phyloP scores from a whole-genome alignment of 257 asterid species.

The Asclepias syriaca region DNA sequence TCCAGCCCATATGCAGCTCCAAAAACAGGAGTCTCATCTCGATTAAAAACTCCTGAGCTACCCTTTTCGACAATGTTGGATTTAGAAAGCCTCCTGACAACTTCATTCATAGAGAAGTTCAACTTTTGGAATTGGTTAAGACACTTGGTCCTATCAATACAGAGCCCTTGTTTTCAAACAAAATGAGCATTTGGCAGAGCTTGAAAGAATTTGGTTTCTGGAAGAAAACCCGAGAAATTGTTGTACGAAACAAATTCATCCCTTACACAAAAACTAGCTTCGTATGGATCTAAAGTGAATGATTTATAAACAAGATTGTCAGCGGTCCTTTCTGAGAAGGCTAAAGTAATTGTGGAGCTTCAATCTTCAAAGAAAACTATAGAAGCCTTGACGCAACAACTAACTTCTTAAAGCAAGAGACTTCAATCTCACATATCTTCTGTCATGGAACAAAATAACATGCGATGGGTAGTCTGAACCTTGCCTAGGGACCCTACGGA shows the following conservation, averaged over 20 bases:
- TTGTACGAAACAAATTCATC: slow-evolving; percentile 65
- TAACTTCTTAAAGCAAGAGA: slow-evolving; percentile 60
- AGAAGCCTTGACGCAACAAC: slow-evolving; percentile 49
- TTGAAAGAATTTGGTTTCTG: slow-evolving; percentile 51
- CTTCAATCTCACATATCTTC: slow-evolving; percentile 64
- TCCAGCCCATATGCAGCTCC: slow-evolving; percentile 73
- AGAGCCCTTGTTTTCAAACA: slow-evolving; percentile 50
- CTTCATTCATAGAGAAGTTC: slow-evolving; percentile 49
- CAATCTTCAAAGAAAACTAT: slow-evolving; percentile 44
- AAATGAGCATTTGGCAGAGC: slow-evolving; percentile 44
- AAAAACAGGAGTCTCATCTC: slow-evolving; percentile 47
- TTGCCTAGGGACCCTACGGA: too few relatives aligned
- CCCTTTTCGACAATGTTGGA: slow-evolving; percentile 66
- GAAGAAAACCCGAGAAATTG: slow-evolving; percentile 54
- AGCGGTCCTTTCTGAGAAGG: slow-evolving; percentile 42
- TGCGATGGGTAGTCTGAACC: too few relatives aligned
- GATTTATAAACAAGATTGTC: slow-evolving; percentile 40
- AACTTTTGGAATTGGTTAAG: slow-evolving; percentile 56
- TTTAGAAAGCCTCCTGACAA: slow-evolving; percentile 50
- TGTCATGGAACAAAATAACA: too few relatives aligned
- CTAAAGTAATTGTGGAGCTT: slow-evolving; percentile 28
- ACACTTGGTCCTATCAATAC: slow-evolving; percentile 35
- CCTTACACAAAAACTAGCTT: slow-evolving; percentile 55
- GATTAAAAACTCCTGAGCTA: slow-evolving; percentile 57
- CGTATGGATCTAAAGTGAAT: slow-evolving; percentile 44